Conservation (phyloP, 1,139 yeast genomes). For the Scheffersomyces insectosa region DNA sequence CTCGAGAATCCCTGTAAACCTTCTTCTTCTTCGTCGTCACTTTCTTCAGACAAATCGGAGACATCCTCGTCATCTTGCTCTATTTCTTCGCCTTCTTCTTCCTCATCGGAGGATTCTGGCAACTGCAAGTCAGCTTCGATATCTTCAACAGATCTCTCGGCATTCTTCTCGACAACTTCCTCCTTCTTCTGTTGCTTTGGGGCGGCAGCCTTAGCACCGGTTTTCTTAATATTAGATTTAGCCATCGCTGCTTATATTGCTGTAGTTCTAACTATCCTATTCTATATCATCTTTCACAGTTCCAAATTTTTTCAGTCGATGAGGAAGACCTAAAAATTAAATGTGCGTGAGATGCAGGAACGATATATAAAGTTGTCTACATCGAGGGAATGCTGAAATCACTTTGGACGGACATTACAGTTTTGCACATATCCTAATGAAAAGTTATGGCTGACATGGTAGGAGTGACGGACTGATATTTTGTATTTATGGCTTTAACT, state of each 20-base stretch:
- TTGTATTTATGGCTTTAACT: background rate
- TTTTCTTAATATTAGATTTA: conserved; percentile 5
- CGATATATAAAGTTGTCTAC: background rate
- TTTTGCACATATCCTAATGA: background rate
- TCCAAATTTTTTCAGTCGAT: conserved; percentile 7
- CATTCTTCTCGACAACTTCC: conserved; percentile 7
- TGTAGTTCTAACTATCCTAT: background rate
- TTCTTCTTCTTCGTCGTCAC: conserved; percentile 16
- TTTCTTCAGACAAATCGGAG: conserved; percentile 15
- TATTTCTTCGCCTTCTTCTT: conserved; percentile 24
- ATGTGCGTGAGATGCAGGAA: conserved; percentile 6
- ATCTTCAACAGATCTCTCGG: conserved; percentile 23
- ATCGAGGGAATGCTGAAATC: no score
- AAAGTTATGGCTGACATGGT: background rate
- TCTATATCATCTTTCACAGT: background rate
- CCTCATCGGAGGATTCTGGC: conserved; percentile 28
- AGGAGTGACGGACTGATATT: background rate
- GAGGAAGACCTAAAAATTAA: conserved; percentile 9
- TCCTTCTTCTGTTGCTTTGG: background rate
- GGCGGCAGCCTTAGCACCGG: conserved; percentile 3
- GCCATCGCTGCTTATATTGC: conserved; percentile 5
- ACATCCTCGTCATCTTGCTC: conserved; percentile 15
- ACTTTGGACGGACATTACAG: no score
- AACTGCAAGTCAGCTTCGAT: conserved; percentile 34
- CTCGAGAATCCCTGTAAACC: conserved; percentile 10